Conservation (phyloP, 1,284 basidiomycete genomes). For the Sphaerobolus stellatus region DNA sequence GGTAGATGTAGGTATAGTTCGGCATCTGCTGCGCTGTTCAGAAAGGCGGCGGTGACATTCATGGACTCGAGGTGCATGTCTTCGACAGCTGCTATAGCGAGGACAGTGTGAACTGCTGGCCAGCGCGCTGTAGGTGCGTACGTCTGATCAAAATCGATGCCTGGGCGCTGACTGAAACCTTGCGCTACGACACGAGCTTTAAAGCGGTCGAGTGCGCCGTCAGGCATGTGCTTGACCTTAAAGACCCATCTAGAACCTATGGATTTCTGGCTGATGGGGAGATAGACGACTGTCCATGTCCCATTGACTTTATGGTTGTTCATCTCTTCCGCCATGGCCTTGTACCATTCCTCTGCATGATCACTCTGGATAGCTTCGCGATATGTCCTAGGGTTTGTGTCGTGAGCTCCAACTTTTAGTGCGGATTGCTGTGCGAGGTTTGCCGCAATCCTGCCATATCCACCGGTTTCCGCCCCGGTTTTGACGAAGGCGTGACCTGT, state of each 20-base stretch:
- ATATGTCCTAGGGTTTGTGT: constrained; percentile 8
- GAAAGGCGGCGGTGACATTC: constrained; percentile 36
- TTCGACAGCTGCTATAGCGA: constrained; percentile 25
- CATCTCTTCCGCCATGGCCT: constrained; percentile 17
- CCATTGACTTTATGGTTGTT: not conserved
- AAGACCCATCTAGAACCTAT: not conserved
- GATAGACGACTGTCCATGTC: not conserved
- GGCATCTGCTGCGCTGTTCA: constrained; percentile 31
- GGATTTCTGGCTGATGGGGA: not conserved
- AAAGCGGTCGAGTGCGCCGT: not conserved
- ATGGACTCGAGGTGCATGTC: constrained; percentile 37
- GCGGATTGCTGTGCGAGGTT: too few relatives aligned
- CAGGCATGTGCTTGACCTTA: not conserved
- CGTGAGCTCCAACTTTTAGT: constrained; percentile 3
- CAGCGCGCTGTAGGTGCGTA: constrained; percentile 27
- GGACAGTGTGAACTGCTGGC: constrained; percentile 20
- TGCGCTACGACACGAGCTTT: constrained; percentile 13
- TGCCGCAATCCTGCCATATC: too few relatives aligned
- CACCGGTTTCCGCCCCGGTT: too few relatives aligned
- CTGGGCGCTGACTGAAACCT: constrained; percentile 17
- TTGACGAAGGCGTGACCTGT: too few relatives aligned
- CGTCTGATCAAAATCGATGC: constrained; percentile 36
- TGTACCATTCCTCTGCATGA: constrained; percentile 16
- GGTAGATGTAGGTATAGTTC: constrained; percentile 33
- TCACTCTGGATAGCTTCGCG: constrained; percentile 12